Base-by-base conservation (phyloP, 2,329 filamentous ascomycete species). In the Massarina eburnea region DNA sequence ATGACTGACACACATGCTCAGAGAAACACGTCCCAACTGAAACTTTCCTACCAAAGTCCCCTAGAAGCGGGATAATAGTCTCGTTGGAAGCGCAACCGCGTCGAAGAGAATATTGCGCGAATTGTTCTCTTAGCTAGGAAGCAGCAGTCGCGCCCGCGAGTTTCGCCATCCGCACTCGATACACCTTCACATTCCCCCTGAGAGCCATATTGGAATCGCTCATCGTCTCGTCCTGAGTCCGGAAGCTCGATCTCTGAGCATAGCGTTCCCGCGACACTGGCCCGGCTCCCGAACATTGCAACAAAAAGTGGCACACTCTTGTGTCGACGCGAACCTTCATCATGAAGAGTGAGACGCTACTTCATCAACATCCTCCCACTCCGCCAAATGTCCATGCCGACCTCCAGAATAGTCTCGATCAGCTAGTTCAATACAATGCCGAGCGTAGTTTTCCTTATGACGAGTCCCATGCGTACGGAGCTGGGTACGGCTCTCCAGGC, bases 381-480 rank as follows among this genome's bases (percentile, higher is more conserved):
- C 68, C 68, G 43, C 68, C 68, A 24, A 61, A 52, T 49, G 52
- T 53, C 41, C 56, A 56, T 37, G 46, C 50, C 21, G 64, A 71
- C 14, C 59, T 66, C 22, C 64, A 67, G 20, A 66, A 68, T 41
- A 67, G 67, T 37, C 60, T 76, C 24, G 67, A 70, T 33, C 71
- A 71, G 42, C 57, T 76, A 50, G 71, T 70, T 36, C 67, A 71
- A 55, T 74, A 74, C 61, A 75, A 72, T 53, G 66, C 67, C 45
- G 65, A 60, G 41, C 60, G 61, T 22, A 63, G 59, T 32, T 70
- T 70, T 55, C 58, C 71, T 19, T 70, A 71, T 43, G 65, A 71
- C 42, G 59, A 61, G 21, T 20, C 47, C 14, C 43, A 47, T 26
- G 39, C 32, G 17, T 51, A 51, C 15, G 44, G 45, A 22, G 57